Evolutionary conservation across 1,139 yeast genomes (phyloP), one percentile per base, ranked within the genome.

Genomic region (Lodderomyces pseudojiufengensis): DNA sequence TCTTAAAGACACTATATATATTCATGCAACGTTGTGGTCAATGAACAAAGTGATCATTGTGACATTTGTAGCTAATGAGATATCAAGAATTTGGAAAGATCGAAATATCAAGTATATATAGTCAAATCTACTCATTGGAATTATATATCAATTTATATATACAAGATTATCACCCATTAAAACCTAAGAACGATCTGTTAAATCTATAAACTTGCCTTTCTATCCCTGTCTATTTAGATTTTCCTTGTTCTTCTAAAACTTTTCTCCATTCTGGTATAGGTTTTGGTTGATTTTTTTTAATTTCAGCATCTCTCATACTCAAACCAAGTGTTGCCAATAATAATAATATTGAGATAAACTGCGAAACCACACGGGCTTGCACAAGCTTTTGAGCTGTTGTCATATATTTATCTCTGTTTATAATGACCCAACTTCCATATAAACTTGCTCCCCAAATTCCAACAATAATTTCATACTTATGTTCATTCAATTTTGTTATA

Each of bases 291-390:
- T 46, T 40, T 47, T 62, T 61, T 33, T 57, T 59, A 38, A 65
- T 49, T 49, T 78, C 76, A 46, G 75, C 78, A 51, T 83, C 90
- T 47, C 74, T 78, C 62, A 78, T 67, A 27, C 80, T 69, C 49
- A 83, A 65, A 32, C 80, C 76, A 47, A 83, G 69, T 3, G 88
- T 76, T 25, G 78, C 81, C 45, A 84, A 62, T 47, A 83, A 64
- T 43, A 84, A 65, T 8, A 74, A 69, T 40, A 82, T 82, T 2
- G 90, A 80, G 41, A 85, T 64, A 44, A 84, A 88, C 61, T 87
- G 96, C 7, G 96, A 96, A 57, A 86, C 86, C 81, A 87, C 87
- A 75, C 96, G 82, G 21, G 96, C 95, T 59, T 85, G 95, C 22
- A 86, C 95, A 27, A 86, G 78, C 63, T 87, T 87, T 60, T 87